Conservation (phyloP, 768 basidiomycete species). For the Kwoniella botswanensis region DNA sequence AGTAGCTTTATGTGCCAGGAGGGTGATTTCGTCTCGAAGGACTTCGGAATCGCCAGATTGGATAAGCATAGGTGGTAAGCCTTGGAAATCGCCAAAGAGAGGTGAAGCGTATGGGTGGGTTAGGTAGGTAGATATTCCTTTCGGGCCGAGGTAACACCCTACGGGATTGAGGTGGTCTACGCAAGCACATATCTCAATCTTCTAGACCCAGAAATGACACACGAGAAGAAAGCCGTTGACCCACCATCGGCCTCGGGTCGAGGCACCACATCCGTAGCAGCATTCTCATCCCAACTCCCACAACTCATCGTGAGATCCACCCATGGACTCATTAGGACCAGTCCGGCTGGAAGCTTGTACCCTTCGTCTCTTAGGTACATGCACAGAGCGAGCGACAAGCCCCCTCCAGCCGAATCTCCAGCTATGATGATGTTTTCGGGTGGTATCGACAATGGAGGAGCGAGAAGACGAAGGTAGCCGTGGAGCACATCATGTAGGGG, state of each 20-base stretch:
- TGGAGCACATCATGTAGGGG: slow-evolving; percentile 82
- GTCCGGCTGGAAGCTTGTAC: slow-evolving; percentile 81
- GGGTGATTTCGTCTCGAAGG: slow-evolving; percentile 87
- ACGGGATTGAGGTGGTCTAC: slow-evolving; percentile 90
- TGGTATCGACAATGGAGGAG: slow-evolving; percentile 81
- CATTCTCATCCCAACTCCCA: slow-evolving; percentile 96
- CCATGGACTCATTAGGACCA: slow-evolving; percentile 92
- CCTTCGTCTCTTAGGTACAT: slow-evolving; percentile 94
- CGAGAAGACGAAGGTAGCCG: slow-evolving; percentile 82
- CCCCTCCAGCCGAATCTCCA: slow-evolving; percentile 95
- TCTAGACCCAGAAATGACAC: no score
- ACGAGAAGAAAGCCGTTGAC: slow-evolving; percentile 10
- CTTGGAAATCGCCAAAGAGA: slow-evolving; percentile 84
- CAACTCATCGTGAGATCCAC: slow-evolving; percentile 98
- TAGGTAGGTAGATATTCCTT: slow-evolving; percentile 72
- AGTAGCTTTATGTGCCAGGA: slow-evolving; percentile 91
- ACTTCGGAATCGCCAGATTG: slow-evolving; percentile 95
- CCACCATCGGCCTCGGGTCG: slow-evolving; percentile 55
- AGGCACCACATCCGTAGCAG: slow-evolving; percentile 59
- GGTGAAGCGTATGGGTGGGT: slow-evolving; percentile 96
- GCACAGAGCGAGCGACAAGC: slow-evolving; percentile 77
- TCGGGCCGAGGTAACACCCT: slow-evolving; percentile 80
- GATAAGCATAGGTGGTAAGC: slow-evolving; percentile 86
- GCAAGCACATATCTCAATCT: neutral
- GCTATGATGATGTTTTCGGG: slow-evolving; percentile 76